Percentiles rank a stretch among this genome's conserved stretches.
phyloP scores from a whole-genome alignment of 2,329 filamentous ascomycete genomes.

The Fusarium sp. region DNA sequence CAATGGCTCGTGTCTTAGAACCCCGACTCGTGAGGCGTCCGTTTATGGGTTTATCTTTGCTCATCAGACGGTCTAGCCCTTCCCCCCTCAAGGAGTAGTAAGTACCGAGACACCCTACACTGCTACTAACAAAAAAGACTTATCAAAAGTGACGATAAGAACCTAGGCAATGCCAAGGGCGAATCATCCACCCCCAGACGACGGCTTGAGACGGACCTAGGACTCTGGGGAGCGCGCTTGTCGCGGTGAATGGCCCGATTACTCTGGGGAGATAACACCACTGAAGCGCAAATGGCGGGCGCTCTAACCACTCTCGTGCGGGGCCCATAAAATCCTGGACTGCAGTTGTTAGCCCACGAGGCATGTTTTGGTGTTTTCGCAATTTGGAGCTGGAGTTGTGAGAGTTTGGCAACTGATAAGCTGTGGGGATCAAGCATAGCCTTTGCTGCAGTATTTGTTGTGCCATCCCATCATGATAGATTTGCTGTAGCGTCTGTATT shows the following conservation, averaged over 20 bases:
- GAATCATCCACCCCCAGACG: constrained; percentile 27
- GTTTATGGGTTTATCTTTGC: constrained; percentile 31
- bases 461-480: neutral
- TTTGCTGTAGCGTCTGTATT: neutral
- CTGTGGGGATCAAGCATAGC: constrained; percentile 5
- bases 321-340: constrained; percentile 17
- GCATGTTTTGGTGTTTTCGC: neutral
- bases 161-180: constrained; percentile 29
- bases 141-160: constrained; percentile 41
- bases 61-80: constrained; percentile 37
- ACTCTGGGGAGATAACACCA: constrained; percentile 36
- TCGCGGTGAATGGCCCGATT: constrained; percentile 46
- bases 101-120: constrained; percentile 8
- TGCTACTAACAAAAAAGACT: constrained; percentile 8
- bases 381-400: constrained; percentile 23
- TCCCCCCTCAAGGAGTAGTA: constrained; percentile 19
- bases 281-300: constrained; percentile 13
- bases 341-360: constrained; percentile 8
- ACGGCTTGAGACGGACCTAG: constrained; percentile 33
- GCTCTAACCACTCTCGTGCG: constrained; percentile 31
- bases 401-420: constrained; percentile 6
- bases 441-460: neutral
- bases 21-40: constrained; percentile 19
- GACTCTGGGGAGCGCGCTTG: constrained; percentile 49
- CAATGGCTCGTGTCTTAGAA: constrained; percentile 31